Evolutionary conservation across 352 stramenopile species (phyloP).

Genomic region (Achlya hypogyna): DNA sequence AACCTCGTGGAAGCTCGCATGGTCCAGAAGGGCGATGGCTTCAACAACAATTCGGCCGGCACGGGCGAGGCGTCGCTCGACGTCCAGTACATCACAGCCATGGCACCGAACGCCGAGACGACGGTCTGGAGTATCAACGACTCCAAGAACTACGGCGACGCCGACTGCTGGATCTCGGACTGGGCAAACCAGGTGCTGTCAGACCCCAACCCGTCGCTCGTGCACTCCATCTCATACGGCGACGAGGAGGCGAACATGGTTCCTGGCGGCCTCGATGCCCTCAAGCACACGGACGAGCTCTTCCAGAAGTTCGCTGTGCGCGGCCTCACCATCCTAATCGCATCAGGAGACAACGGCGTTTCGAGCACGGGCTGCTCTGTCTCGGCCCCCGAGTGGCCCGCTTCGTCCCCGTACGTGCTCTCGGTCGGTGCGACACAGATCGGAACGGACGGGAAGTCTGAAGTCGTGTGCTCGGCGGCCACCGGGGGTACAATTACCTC

Average conservation of each 20-base stretch:
- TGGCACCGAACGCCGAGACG: conserved; percentile 71
- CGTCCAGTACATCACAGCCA: conserved; percentile 83
- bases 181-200: conserved; percentile 60
- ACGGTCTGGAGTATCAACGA: conserved; percentile 75
- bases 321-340: conserved; percentile 79
- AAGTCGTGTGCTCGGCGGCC: conserved; percentile 67
- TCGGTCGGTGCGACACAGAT: conserved; percentile 81
- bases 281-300: conserved; percentile 60
- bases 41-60: conserved; percentile 30
- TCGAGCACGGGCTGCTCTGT: conserved; percentile 39
- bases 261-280: conserved; percentile 51
- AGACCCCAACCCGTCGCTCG: conserved; percentile 58
- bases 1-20: conserved; percentile 31
- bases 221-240: conserved; percentile 86
- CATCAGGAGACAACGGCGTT: conserved; percentile 81
- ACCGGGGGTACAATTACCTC: conserved; percentile 63
- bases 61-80: conserved; percentile 80
- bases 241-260: conserved; percentile 85
- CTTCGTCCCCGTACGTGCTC: conserved; percentile 82
- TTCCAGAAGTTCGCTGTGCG: conserved; percentile 83
- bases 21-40: conserved; percentile 43
- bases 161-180: conserved; percentile 78
- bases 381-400: conserved; percentile 66
- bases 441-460: conserved; percentile 23
- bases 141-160: conserved; percentile 75